phyloP scores from a whole-genome alignment of 176 grass and related monocot species.

The Hordeum marinum region DNA sequence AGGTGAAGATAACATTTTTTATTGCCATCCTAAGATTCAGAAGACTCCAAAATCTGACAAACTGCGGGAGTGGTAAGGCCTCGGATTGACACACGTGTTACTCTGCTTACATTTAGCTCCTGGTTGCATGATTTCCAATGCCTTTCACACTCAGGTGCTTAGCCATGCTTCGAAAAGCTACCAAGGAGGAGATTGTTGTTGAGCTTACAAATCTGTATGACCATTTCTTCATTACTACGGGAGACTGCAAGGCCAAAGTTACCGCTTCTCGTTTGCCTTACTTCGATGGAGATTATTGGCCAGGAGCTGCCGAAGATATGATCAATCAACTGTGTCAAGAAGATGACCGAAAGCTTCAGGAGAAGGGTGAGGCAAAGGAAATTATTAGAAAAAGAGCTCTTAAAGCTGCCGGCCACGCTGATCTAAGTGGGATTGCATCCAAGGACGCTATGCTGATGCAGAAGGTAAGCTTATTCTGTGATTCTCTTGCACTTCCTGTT shows the following conservation, averaged over 20 bases:
- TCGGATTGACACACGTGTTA: background rate
- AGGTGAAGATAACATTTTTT: slow-evolving; percentile 99
- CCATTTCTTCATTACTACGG: slow-evolving; percentile 72
- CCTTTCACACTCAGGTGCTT: slow-evolving; percentile 66
- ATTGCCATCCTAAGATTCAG: slow-evolving; percentile 99
- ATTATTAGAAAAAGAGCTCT: slow-evolving; percentile 90
- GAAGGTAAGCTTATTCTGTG: slow-evolving; percentile 42
- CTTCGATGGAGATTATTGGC: slow-evolving; percentile 98
- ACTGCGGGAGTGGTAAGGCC: slow-evolving; percentile 83
- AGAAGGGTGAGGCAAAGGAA: slow-evolving; percentile 92
- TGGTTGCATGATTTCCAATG: slow-evolving; percentile 12
- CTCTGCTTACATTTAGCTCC: background rate
- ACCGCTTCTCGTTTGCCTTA: slow-evolving; percentile 92
- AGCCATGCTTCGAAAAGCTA: slow-evolving; percentile 91
- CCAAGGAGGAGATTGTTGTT: slow-evolving; percentile 86
- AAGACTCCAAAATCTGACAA: slow-evolving; percentile 98
- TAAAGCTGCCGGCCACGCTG: slow-evolving; percentile 84
- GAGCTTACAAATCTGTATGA: slow-evolving; percentile 93
- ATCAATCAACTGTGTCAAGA: slow-evolving; percentile 92
- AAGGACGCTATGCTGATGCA: slow-evolving; percentile 96
- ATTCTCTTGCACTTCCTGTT: too few species aligned
- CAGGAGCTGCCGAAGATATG: slow-evolving; percentile 96
- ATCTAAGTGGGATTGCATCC: slow-evolving; percentile 79
- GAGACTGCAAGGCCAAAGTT: slow-evolving; percentile 89
- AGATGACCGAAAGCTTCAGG: slow-evolving; percentile 73